Evolutionary conservation across 179 eudicot genomes (phyloP).

Genomic region (Patellifolia procumbens): DNA sequence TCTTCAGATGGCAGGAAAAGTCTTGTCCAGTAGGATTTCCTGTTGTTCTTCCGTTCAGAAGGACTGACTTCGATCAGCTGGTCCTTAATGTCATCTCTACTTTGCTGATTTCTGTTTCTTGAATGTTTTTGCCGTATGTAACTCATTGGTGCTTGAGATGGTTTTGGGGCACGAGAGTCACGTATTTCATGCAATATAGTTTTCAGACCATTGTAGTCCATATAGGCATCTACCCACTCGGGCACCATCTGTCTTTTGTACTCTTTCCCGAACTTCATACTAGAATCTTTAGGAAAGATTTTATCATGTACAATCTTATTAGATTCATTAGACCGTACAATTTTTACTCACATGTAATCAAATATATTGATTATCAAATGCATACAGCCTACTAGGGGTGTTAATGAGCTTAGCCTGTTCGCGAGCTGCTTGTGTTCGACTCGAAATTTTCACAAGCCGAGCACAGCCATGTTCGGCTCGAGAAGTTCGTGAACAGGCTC

Average conservation of each 20-base stretch:
- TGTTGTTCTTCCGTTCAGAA: constrained; percentile 31
- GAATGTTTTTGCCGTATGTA: constrained; percentile 32
- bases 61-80: constrained; percentile 49
- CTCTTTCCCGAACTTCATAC: constrained; percentile 88
- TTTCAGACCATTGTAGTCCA: constrained; percentile 68
- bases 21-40: constrained; percentile 54
- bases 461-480: too few relatives aligned
- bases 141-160: constrained; percentile 49
- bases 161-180: constrained; percentile 30
- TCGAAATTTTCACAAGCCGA: too few relatives aligned
- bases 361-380: too few relatives aligned
- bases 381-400: too few relatives aligned
- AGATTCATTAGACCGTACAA: too few relatives aligned
- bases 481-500: too few relatives aligned
- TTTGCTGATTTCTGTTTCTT: constrained; percentile 29
- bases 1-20: constrained; percentile 59
- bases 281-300: too few relatives aligned
- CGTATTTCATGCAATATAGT: constrained; percentile 48
- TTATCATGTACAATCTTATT: too few relatives aligned
- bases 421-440: too few relatives aligned
- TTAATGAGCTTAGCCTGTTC: too few relatives aligned
- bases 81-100: constrained; percentile 55
- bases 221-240: constrained; percentile 81
- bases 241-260: constrained; percentile 69
- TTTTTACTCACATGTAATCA: too few relatives aligned